A percentile compares a stretch with the other conserved stretches of the same genome.
Conservation (phyloP, 495 filamentous ascomycete genomes). For the Podospora pseudopauciseta region DNA sequence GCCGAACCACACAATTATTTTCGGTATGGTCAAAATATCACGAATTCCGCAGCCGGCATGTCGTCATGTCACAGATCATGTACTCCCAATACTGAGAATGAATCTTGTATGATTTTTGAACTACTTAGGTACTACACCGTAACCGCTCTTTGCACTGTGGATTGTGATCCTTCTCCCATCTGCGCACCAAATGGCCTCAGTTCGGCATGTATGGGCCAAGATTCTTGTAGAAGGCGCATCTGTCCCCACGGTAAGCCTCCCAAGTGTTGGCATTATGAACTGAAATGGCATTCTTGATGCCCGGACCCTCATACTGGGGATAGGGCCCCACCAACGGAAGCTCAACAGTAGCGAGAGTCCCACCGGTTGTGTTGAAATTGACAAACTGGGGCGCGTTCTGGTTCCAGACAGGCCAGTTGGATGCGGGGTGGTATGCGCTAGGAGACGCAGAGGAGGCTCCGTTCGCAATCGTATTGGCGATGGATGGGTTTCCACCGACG, state of each 20-base stretch:
- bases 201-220: constrained; percentile 42
- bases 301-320: constrained; percentile 34
- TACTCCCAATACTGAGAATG: neutral
- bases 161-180: too few species aligned
- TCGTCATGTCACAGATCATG: neutral
- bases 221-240: constrained; percentile 55
- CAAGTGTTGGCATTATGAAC: constrained; percentile 49
- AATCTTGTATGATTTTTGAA: neutral
- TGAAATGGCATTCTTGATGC: constrained; percentile 46
- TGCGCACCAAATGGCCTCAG: constrained; percentile 12
- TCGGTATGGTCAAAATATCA: neutral
- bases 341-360: constrained; percentile 24
- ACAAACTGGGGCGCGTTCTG: constrained; percentile 36
- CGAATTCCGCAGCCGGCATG: constrained; percentile 2
- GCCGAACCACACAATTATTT: neutral
- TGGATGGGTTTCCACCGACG: constrained; percentile 47
- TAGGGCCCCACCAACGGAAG: constrained; percentile 20
- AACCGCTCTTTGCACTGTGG: neutral
- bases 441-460: constrained; percentile 32
- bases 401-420: constrained; percentile 39
- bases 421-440: constrained; percentile 20
- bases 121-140: neutral
- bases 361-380: constrained; percentile 56
- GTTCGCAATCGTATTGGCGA: constrained; percentile 44
- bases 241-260: constrained; percentile 54